Conservation (phyloP, 495 filamentous ascomycete species). For the Achaetomiella virescens region DNA sequence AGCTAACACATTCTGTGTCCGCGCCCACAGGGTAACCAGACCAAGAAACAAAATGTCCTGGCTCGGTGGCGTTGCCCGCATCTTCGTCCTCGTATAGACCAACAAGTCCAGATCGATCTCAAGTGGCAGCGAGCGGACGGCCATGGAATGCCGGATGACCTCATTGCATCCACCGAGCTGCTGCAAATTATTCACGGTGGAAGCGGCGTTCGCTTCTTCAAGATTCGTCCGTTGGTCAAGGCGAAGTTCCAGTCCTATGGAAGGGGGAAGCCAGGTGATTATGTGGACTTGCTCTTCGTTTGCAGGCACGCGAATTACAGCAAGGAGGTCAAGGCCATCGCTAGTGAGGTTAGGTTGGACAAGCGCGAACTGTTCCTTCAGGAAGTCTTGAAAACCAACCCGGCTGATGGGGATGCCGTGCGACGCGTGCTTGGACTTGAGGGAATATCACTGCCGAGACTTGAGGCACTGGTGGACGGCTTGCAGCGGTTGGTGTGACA, state of each 20-base stretch:
- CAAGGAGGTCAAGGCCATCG: not conserved
- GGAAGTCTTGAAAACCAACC: not conserved
- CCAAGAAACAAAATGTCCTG: conserved; percentile 6
- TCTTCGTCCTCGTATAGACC: not conserved
- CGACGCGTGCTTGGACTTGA: too few relatives aligned
- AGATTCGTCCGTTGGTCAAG: not conserved
- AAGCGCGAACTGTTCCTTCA: not conserved
- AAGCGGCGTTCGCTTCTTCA: not conserved
- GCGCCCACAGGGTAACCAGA: not conserved
- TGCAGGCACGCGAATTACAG: not conserved
- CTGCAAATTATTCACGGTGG: not conserved
- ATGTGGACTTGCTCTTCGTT: not conserved
- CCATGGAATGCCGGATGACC: conserved; percentile 2
- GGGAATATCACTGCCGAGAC: too few relatives aligned
- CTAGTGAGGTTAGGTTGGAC: not conserved
- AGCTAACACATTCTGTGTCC: not conserved
- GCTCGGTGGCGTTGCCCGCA: conserved; percentile 3
- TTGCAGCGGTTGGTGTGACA: too few relatives aligned
- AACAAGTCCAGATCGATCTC: conserved; percentile 9
- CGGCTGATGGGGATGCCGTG: too few relatives aligned
- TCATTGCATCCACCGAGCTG: not conserved
- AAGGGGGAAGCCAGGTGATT: not conserved
- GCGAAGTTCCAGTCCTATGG: conserved; percentile 3
- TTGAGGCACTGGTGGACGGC: too few relatives aligned
- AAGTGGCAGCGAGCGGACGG: not conserved